Evolutionary conservation across 2,329 filamentous ascomycete genomes (phyloP), one percentile per base, ranked within the genome.

Genomic region (Talaromyces atroroseus): DNA sequence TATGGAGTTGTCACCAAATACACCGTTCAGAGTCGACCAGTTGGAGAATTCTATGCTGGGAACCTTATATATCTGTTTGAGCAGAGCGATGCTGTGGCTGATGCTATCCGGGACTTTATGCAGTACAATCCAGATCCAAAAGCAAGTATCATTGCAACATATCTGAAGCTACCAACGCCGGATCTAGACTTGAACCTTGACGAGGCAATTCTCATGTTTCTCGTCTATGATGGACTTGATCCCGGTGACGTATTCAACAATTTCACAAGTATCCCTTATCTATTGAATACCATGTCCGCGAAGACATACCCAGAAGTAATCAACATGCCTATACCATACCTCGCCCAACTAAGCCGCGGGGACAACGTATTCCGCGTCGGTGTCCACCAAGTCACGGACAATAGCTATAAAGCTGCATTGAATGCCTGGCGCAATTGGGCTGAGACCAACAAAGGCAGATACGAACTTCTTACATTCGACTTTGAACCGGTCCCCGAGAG

Each of bases 201-300:
- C 44, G 65, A 71, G 59, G 62, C 61, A 2, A 68, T 68, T 45
- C 57, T 70, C 44, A 59, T 71, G 64, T 71, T 71, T 58, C 59
- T 71, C n/a, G 69, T 71, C 26, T 71, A 71, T 38, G 69, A 71
- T 40, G 69, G 69, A 0, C 60, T 64, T 5, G 64, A 71, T 38
- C 54, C 69, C 2, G 68, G 69, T 1, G 24, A 63, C 42, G 64
- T 66, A 2, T 71, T 71, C 54, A 48, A 52, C 8, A 70, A 70
- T 52, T 71, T 71, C 58, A 71, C 68, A 7, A 61, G 55, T 34
- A 68, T 71, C 20, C 66, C 69, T 3, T 55, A 64, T 46, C 18
- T 71, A 2, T 14, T 70, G 26, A 63, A 69, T 49, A 70, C 68
- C 5, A 58, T 63, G 8, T 58, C 64, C 8, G 47, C 59, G 16